phyloP scores from a whole-genome alignment of 768 basidiomycete species.

The Pleurotus sapidus region DNA sequence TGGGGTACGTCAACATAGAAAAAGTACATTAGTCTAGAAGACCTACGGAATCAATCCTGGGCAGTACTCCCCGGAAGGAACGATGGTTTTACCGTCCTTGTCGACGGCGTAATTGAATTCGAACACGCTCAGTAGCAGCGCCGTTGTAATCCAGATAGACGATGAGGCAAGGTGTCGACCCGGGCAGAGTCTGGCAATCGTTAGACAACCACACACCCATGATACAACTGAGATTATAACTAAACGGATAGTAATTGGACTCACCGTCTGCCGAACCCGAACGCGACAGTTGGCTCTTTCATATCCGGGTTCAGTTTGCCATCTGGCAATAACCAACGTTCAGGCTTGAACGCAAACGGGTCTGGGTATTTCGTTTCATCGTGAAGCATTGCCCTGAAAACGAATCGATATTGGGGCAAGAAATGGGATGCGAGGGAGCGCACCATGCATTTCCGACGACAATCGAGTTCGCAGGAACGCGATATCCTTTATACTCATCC shows the following conservation, averaged over 20 bases:
- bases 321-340: constrained; percentile 42
- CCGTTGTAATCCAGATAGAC: constrained; percentile 27
- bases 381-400: constrained; percentile 41
- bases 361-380: constrained; percentile 50
- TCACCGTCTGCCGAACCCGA: constrained; percentile 32
- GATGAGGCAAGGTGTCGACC: constrained; percentile 31
- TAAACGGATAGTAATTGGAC: not conserved
- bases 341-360: constrained; percentile 51
- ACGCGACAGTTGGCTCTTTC: constrained; percentile 20
- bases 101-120: constrained; percentile 28
- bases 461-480: constrained; percentile 38
- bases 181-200: constrained; percentile 26
- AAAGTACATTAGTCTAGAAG: no score
- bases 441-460: constrained; percentile 35
- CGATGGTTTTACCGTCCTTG: constrained; percentile 23
- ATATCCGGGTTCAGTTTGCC: not conserved
- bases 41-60: constrained; percentile 8
- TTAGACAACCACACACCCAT: not conserved
- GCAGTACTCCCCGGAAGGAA: constrained; percentile 11
- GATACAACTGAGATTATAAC: not conserved
- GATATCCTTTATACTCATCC: constrained; percentile 42
- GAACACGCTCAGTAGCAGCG: constrained; percentile 22
- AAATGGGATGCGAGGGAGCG: not conserved
- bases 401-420: not conserved
- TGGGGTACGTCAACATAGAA: no score